Evolutionary conservation across 176 grass and related monocot genomes (phyloP), one percentile per base, ranked within the genome.

Genomic region (Musa schizocarpa): DNA sequence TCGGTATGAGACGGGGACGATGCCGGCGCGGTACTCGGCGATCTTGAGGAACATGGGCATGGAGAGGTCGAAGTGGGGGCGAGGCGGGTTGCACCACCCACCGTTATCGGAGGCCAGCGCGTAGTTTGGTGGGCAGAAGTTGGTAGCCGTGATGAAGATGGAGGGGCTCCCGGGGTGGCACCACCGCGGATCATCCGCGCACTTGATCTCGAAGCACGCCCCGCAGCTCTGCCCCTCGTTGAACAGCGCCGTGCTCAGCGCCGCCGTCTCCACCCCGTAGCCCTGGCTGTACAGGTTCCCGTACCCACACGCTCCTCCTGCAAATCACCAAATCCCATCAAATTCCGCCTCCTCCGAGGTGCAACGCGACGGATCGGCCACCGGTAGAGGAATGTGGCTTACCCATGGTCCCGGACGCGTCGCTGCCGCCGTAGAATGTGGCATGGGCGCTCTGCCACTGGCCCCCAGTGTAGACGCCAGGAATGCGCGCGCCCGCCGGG

Each of bases 41-140:
- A 99, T 99, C 73, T 88, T 89, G 81, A 94, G 84, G 78, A 94
- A 99, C 72, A 74, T 74, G 48, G 72, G 72, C 72, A 74, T 74
- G 0, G 88, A 75, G 50, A 96, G 85, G 74, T 96, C 92, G 69
- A 96, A 96, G 84, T 96, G 92, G 52, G 75, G 49, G n/a, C 83
- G 92, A 9, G 92, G 92, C 67, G 92, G 84, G 83, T 96, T 96
- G 77, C 92, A 96, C 92, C 92, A 96, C 1, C 88, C 92, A 16
- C 88, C 92, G 13, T 79, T 75, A 85, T 81, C 12, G 78, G 74
- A 71, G 4, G 89, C 17, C 19, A 89, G 82, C 3, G 86, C 86
- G 54, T 83, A 82, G 87, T 92, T 96, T 5, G 89, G 86, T 52
- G 92, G 92, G 78, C 92, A 96, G 17, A 87, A 78, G 69, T 96